phyloP scores from a whole-genome alignment of 2,329 filamentous ascomycete species.

The Laburnicola sp. region DNA sequence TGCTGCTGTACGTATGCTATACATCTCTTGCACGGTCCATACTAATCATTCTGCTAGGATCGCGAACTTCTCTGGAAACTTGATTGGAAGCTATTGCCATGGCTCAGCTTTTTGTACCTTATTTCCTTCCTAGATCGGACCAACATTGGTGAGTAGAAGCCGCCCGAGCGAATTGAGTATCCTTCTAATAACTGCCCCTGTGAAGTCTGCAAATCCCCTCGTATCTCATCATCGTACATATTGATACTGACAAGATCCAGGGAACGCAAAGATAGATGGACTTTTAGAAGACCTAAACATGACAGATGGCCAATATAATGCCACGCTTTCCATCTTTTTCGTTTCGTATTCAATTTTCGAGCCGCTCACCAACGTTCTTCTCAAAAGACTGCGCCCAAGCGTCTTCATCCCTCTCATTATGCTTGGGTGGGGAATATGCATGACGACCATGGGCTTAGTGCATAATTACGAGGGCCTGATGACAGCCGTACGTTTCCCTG shows the following conservation, averaged over 20 bases:
- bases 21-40: background rate
- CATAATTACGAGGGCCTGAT: conserved; percentile 66
- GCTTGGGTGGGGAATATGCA: conserved; percentile 64
- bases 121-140: conserved; percentile 72
- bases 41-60: conserved; percentile 52
- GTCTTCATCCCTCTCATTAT: conserved; percentile 84
- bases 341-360: conserved; percentile 82
- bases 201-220: background rate
- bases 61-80: conserved; percentile 64
- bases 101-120: conserved; percentile 72
- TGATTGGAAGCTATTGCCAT: conserved; percentile 64
- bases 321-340: conserved; percentile 80
- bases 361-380: conserved; percentile 74
- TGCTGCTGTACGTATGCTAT: conserved; percentile 56
- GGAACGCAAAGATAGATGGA: conserved; percentile 67
- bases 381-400: conserved; percentile 75
- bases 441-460: conserved; percentile 70
- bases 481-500: conserved; percentile 52
- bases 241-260: background rate
- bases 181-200: too few species aligned
- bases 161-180: background rate
- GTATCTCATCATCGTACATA: background rate
- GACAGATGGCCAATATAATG: conserved; percentile 69
- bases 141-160: conserved; percentile 61
- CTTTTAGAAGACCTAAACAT: conserved; percentile 64